These are phyloP conservation scores for Penicillium macrosclerotiorum DNA, from an alignment of 495 filamentous ascomycete species.

Conservation along the genomic window DNA sequence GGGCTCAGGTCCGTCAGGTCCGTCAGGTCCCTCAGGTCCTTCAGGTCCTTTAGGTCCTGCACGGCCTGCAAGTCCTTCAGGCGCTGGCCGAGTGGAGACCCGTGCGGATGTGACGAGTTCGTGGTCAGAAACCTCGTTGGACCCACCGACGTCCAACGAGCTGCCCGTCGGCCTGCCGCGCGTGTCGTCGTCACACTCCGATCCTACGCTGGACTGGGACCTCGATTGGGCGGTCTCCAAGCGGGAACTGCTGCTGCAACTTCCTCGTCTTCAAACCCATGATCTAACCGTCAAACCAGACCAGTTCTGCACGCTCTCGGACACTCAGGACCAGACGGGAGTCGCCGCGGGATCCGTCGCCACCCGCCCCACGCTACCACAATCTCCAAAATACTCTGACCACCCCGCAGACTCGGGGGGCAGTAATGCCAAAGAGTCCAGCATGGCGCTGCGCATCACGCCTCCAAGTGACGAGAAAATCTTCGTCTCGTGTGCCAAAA, in stretches of 20 bases:
- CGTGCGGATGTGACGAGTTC: slow-evolving; percentile 10
- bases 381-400: not conserved
- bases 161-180: not conserved
- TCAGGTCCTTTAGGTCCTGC: slow-evolving; percentile 18
- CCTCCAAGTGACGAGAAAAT: slow-evolving; percentile 23
- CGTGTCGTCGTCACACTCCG: slow-evolving; percentile 11
- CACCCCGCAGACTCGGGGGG: not conserved
- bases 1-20: no score
- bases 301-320: not conserved
- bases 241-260: slow-evolving; percentile 24
- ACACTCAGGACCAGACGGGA: not conserved
- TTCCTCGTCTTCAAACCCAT: slow-evolving; percentile 39
- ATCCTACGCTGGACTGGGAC: slow-evolving; percentile 10
- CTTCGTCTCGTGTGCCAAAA: slow-evolving; percentile 20
- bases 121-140: slow-evolving; percentile 14
- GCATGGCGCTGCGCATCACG: not conserved
- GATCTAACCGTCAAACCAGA: slow-evolving; percentile 14
- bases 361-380: slow-evolving; percentile 2
- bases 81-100: no score
- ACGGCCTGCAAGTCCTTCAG: no score
- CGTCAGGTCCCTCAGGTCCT: no score
- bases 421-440: not conserved
- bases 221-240: slow-evolving; percentile 8
- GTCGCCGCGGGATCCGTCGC: slow-evolving; percentile 3
- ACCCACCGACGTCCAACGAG: slow-evolving; percentile 7